A percentile compares a stretch with the other conserved stretches of the same genome.
Conservation (phyloP, 768 basidiomycete species). For the Termitomyces sp. region DNA sequence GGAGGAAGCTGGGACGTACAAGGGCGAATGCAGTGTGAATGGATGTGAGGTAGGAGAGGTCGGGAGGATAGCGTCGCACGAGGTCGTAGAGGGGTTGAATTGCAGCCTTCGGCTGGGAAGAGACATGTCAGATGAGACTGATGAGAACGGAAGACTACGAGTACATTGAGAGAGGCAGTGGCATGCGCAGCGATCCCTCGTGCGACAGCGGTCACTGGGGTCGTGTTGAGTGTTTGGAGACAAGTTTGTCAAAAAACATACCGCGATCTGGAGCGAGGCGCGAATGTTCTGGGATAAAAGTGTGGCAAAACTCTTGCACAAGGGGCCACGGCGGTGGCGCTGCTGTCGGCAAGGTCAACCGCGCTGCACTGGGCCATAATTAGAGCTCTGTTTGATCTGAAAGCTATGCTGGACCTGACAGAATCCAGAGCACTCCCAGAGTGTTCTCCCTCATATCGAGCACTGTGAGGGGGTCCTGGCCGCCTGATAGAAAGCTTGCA, state of each 20-base stretch:
- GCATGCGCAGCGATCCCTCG: slow-evolving; percentile 45
- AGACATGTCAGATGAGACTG: neutral
- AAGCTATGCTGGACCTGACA: slow-evolving; percentile 41
- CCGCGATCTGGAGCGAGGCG: slow-evolving; percentile 67
- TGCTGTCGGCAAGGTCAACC: slow-evolving; percentile 37
- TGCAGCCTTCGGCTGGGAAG: slow-evolving; percentile 32
- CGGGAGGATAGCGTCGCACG: slow-evolving; percentile 55
- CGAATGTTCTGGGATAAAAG: slow-evolving; percentile 61
- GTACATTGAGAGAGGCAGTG: slow-evolving; percentile 33
- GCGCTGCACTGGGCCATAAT: slow-evolving; percentile 45
- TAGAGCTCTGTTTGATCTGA: neutral
- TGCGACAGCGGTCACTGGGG: slow-evolving; percentile 59
- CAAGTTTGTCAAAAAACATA: slow-evolving; percentile 18
- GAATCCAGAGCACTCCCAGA: slow-evolving; percentile 62
- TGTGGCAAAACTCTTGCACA: slow-evolving; percentile 53
- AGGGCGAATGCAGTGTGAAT: slow-evolving; percentile 66
- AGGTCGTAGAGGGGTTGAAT: slow-evolving; percentile 58
- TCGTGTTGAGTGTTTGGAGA: neutral
- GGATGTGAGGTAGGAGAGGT: slow-evolving; percentile 56
- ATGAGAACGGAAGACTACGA: too few species aligned
- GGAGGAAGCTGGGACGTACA: slow-evolving; percentile 30
- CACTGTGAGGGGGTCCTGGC: slow-evolving; percentile 62
- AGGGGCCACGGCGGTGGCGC: slow-evolving; percentile 36
- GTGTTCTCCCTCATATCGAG: slow-evolving; percentile 55
- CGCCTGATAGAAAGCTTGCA: slow-evolving; percentile 46